Evolutionary conservation across 306 rosid genomes (phyloP).

Genomic region (Vigna hirtella): DNA sequence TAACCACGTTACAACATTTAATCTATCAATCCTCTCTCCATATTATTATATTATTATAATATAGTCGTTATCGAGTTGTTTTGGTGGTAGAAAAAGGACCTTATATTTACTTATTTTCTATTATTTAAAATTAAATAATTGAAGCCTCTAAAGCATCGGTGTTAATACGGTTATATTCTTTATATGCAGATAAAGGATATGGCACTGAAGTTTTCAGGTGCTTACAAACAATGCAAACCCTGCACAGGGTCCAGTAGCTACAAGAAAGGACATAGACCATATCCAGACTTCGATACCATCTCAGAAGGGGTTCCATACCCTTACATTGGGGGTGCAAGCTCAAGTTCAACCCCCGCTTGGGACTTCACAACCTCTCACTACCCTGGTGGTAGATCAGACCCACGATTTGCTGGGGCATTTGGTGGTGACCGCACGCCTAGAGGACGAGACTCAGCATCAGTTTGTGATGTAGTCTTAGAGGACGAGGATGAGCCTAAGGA

Average conservation of each 20-base stretch:
- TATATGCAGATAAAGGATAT: constrained; percentile 83
- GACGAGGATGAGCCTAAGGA: constrained; percentile 87
- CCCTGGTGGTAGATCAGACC: constrained; percentile 66
- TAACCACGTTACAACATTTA: no score
- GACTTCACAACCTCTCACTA: constrained; percentile 73
- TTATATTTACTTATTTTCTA: background rate
- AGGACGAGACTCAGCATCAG: constrained; percentile 61
- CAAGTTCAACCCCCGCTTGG: constrained; percentile 96
- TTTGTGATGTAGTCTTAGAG: constrained; percentile 82
- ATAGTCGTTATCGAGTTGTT: no score
- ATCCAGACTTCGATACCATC: constrained; percentile 87
- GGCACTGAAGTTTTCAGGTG: constrained; percentile 88
- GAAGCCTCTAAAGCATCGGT: constrained; percentile 12
- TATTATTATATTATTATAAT: no score
- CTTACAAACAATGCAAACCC: constrained; percentile 84
- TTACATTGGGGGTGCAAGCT: constrained; percentile 85
- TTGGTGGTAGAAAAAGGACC: background rate
- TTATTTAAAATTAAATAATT: background rate
- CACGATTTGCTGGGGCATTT: constrained; percentile 55
- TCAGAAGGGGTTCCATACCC: constrained; percentile 93
- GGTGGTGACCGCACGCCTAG: constrained; percentile 74
- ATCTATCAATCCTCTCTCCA: no score
- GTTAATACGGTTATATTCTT: background rate
- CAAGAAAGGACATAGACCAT: constrained; percentile 79
- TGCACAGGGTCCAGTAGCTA: constrained; percentile 75